Evolutionary conservation across 306 rosid genomes (phyloP).

Genomic region (Mimosa bimucronata): DNA sequence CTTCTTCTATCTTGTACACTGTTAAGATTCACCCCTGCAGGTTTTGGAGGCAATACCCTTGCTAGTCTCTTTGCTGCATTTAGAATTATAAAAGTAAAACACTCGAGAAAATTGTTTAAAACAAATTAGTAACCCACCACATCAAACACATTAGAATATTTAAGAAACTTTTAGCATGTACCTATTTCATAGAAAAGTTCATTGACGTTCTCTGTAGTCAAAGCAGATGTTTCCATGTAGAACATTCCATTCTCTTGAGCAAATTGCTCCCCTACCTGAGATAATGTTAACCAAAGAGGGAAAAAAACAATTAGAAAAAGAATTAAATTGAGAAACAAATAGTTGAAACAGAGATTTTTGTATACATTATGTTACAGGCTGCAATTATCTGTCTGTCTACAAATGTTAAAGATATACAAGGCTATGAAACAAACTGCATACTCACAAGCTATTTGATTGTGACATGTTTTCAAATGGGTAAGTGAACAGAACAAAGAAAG

Average conservation of each 20-base stretch:
- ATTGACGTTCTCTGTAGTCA: slow-evolving; percentile 71
- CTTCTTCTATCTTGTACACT: slow-evolving; percentile 47
- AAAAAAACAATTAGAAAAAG: background rate
- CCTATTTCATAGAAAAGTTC: slow-evolving; percentile 90
- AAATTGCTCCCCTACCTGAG: slow-evolving; percentile 77
- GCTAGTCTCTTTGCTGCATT: slow-evolving; percentile 72
- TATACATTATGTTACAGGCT: background rate
- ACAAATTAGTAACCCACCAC: background rate
- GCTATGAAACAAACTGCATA: background rate
- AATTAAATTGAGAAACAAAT: slow-evolving; percentile 13
- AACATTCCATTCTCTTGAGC: slow-evolving; percentile 86
- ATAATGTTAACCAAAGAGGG: background rate
- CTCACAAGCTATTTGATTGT: background rate
- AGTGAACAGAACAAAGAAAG: background rate
- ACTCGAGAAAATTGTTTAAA: background rate
- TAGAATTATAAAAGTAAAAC: slow-evolving; percentile 29
- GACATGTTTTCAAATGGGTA: slow-evolving; percentile 23
- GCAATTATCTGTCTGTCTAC: too few relatives aligned
- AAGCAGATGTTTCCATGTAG: slow-evolving; percentile 86
- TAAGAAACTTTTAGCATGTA: slow-evolving; percentile 22
- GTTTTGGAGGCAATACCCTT: slow-evolving; percentile 54
- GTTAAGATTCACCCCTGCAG: slow-evolving; percentile 54
- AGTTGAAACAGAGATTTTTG: background rate
- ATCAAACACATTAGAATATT: background rate
- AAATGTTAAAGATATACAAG: too few relatives aligned